Evolutionary conservation across 345 rosid genomes (phyloP), one percentile per base, ranked within the genome.

Genomic region (Heritiera littoralis): DNA sequence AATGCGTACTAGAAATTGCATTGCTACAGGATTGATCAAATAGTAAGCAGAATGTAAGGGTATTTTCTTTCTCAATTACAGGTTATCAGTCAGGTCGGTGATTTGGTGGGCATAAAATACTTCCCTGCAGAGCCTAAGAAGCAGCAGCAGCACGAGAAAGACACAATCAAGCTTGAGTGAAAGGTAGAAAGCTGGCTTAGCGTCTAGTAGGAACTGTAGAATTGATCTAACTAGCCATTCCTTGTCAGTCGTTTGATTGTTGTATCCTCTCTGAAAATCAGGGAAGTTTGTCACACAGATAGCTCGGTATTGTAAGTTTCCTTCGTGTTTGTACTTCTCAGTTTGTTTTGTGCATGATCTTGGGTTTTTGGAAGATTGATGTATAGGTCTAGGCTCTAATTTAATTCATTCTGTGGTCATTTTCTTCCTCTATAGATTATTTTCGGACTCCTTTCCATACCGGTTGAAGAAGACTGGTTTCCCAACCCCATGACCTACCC

Each of bases 1-100:
- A 6, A 38, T 40, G 54, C 48, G 15, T 13, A 73, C 38, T 73
- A 41, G 28, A 23, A 23, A 23, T 23, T 40, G 38, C 28, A 48
- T 49, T 10, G n/a, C 15, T 13, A 54, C 35, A 1, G 2, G 48
- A 72, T 48, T 52, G 20, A 20, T 17, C 15, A 52, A 18, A 51
- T 9, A 23, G 58, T 46, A 23, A 23, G 51, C 52, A 74, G 12
- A 56, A 56, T n/a, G 43, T 45, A 10, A 75, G 3, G 67, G 40
- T 52, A 17, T 52, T 72, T 30, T 17, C 48, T 41, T 66, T 11
- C 9, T 13, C 48, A 20, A 35, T 70, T 45, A 51, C 87, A 90
- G 96, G 91, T 88, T 51, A 86, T 92, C 72, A 89, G 92, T 80
- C 55, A 75, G 56, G 96, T 89, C 17, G 93, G 93, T 41, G 96